Evolutionary conservation across 345 rosid genomes (phyloP), one percentile per base, ranked within the genome.

Genomic region (Euphorbia peplus): DNA sequence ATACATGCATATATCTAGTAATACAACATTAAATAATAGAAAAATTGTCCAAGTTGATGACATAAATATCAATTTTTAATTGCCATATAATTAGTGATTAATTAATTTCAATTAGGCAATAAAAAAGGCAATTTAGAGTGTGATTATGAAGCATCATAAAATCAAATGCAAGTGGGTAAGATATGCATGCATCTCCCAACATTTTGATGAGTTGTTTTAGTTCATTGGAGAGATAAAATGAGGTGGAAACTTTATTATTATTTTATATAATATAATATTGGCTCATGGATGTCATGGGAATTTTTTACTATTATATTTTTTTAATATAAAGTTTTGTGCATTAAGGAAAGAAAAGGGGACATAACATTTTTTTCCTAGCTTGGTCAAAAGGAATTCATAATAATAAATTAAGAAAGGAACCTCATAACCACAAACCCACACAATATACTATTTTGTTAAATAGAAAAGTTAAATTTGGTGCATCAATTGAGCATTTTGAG

Each of bases 261-360:
- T 18, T n/a, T 3, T 13, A 13, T 47, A 13, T 47, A 13, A 50
- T 50, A 16, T 50, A 50, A 62, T 39, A 10, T 4, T 51, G 13
- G 21, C 51, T 53, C 71, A 50, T 74, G 69, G 44, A 62, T 63
- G 48, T 47, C 73, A 73, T 62, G 41, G 39, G 57, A 28, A 21
- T 35, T 24, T 7, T 13, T 6, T 19, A 19, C 22, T 51, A 61
- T 18, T 2, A 25, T 8, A 39, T 32, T 8, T 51, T 7, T 21
- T 25, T 4, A 15, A 26, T 21, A 2, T 29, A 61, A 72, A 54
- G 30, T 53, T 52, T 66, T 64, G 47, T 44, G 64, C 63, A 60
- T 61, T 13, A 6, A 67, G 62, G 67, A 52, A 51, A 42, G 57
- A 51, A 22, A 32, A 59, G 3, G 39, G 21, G 15, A 29, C 16